Base-by-base conservation (phyloP, 2,329 filamentous ascomycete species). In the Truncatella angustata region DNA sequence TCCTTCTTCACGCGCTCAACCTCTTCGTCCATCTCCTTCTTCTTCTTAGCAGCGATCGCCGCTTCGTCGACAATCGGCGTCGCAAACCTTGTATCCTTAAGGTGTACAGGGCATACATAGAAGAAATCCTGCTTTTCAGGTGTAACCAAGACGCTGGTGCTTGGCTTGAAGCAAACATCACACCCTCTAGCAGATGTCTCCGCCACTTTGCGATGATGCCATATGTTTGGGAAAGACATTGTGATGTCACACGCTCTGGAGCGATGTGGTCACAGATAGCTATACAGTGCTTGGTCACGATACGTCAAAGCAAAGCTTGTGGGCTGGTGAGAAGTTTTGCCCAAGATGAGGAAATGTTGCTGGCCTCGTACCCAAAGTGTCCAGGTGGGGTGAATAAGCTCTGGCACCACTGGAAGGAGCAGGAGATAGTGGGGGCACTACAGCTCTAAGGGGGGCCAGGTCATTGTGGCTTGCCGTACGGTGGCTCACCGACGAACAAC, bases 131-230 rank as follows among this genome's bases (percentile, higher is more conserved):
- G 56, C 7, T 90, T 92, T 63, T 95, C 91, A 0, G 89, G 83
- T 7, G 91, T 95, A 60, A 96, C 90, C 50, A 99, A 77, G 16
- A 97, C 93, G 58, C 87, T 95, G 5, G 86, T 84, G 54, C 87
- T 91, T 7, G 89, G 88, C 71, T 94, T 96, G 76, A 87, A 95
- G 78, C 94, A 97, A 57, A 97, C 84, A 70, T 91, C 88, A 71
- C 94, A 99, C 46, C 90, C 79, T 71, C 90, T 96, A 11, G 90
- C 81, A 1, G 87, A 81, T n/a, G 84, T 81, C 26, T 96, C 91
- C 11, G 91, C 91, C 32, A 97, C 93, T 60, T 85, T 90, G 46
- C 93, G 88, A 58, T 92, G 88, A 57, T 90, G 85, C 73, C 93
- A 97, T 26, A 88, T 71, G 65, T 97, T 97, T 37, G 82, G 82